Conservation (phyloP, 2,329 filamentous ascomycete genomes). For the Botrytis cinerea region DNA sequence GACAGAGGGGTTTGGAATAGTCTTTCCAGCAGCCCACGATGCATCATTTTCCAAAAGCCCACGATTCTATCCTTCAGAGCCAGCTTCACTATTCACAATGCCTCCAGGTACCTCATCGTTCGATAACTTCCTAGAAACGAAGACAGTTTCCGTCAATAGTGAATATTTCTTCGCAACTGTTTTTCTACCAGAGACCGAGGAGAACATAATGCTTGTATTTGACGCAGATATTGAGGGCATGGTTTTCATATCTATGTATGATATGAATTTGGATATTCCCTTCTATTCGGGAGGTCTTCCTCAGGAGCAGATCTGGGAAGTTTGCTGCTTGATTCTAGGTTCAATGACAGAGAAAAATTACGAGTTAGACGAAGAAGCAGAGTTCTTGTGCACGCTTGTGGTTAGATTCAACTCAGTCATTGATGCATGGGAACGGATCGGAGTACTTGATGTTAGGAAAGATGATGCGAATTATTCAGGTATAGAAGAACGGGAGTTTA, state of each 20-base stretch:
- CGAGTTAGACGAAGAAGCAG: neutral
- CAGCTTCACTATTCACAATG: neutral
- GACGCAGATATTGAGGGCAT: neutral
- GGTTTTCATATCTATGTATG: neutral
- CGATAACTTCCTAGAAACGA: neutral
- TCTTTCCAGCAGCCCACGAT: slow-evolving; percentile 2
- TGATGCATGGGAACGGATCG: neutral
- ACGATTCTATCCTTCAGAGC: neutral
- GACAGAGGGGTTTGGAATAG: neutral
- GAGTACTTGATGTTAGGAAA: slow-evolving; percentile 5
- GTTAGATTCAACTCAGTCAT: neutral
- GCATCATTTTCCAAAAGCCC: neutral
- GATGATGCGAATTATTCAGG: neutral
- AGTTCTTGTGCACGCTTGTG: neutral
- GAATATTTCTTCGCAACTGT: neutral
- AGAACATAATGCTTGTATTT: neutral
- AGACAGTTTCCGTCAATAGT: neutral
- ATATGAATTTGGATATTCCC: neutral
- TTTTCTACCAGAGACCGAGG: neutral
- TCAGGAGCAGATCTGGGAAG: neutral
- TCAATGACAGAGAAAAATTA: neutral
- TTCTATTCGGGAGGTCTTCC: neutral
- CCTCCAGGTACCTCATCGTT: neutral
- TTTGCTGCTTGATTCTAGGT: neutral
- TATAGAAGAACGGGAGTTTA: neutral